Evolutionary conservation across 1,284 basidiomycete genomes (phyloP).

Genomic region (Heliocybe sulcata): DNA sequence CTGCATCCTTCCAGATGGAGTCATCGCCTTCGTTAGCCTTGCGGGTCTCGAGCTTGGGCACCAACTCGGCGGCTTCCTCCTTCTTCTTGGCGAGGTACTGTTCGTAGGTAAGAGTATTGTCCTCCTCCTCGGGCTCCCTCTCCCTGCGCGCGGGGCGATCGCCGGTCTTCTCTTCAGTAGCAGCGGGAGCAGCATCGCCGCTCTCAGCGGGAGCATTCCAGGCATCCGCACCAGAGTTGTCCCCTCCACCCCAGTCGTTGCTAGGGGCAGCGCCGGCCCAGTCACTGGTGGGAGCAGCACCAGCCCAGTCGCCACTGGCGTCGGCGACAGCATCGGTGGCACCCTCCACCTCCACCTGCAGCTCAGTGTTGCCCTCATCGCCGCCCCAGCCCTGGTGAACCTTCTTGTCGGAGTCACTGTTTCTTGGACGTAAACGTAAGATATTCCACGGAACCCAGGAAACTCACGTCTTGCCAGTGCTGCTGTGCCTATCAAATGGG

Average conservation of each 20-base stretch:
- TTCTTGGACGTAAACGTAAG: too few relatives aligned
- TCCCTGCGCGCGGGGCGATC: conserved; percentile 31
- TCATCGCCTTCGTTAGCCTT: conserved; percentile 66
- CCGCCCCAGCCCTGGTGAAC: conserved; percentile 89
- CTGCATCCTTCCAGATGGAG: conserved; percentile 54
- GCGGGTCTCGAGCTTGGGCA: conserved; percentile 70
- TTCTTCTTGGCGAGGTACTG: conserved; percentile 76
- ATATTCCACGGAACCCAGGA: neutral
- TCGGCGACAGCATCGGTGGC: conserved; percentile 35
- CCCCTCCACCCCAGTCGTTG: conserved; percentile 14
- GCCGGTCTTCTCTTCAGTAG: conserved; percentile 27
- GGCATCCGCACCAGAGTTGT: conserved; percentile 24
- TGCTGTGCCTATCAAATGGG: conserved; percentile 75
- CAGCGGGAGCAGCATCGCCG: conserved; percentile 27
- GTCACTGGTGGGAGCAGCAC: conserved; percentile 21
- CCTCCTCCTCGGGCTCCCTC: conserved; percentile 74
- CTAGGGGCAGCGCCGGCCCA: conserved; percentile 33
- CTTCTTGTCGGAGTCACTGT: conserved; percentile 92
- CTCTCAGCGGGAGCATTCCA: conserved; percentile 30
- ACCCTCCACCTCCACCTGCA: conserved; percentile 62
- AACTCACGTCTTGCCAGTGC: conserved; percentile 70
- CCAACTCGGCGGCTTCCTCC: conserved; percentile 39
- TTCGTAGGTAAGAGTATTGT: conserved; percentile 85
- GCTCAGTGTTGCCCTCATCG: conserved; percentile 74
- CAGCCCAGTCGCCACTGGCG: conserved; percentile 11